phyloP scores from a whole-genome alignment of 2,329 filamentous ascomycete genomes.

The Alternaria postmessia region DNA sequence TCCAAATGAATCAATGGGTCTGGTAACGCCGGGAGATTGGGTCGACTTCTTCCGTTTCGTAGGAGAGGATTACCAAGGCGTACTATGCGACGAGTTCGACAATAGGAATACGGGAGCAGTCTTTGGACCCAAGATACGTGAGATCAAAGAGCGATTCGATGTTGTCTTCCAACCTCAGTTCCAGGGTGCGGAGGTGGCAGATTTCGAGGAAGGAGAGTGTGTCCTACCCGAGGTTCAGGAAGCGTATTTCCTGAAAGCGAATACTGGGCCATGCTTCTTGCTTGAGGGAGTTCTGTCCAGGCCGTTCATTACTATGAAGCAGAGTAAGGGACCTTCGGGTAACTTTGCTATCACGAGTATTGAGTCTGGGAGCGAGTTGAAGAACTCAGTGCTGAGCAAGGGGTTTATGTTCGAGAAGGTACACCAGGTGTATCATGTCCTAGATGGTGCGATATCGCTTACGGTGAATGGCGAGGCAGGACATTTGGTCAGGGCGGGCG shows the following conservation, averaged over 20 bases:
- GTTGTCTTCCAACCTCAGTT: conserved; percentile 26
- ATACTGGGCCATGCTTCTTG: conserved; percentile 27
- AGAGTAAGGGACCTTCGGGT: conserved; percentile 17
- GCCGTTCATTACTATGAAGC: conserved; percentile 29
- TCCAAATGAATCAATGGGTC: conserved; percentile 25
- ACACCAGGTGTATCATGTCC: conserved; percentile 27
- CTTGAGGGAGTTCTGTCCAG: conserved; percentile 23
- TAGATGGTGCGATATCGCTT: conserved; percentile 26
- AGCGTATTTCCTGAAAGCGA: conserved; percentile 29
- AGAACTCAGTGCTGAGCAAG: conserved; percentile 18
- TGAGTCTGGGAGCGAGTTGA: conserved; percentile 24
- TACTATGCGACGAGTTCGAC: conserved; percentile 28
- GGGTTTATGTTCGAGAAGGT: conserved; percentile 20
- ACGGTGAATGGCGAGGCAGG: conserved; percentile 12
- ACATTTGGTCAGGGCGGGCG: conserved; percentile 26
- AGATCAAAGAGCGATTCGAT: conserved; percentile 31
- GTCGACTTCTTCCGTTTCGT: conserved; percentile 34
- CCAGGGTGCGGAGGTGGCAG: conserved; percentile 19
- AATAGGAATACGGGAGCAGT: conserved; percentile 17
- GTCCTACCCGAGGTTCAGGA: conserved; percentile 16
- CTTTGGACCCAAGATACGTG: conserved; percentile 25
- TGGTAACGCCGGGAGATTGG: conserved; percentile 31
- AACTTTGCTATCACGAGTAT: conserved; percentile 32
- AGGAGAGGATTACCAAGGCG: conserved; percentile 25
- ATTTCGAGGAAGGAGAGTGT: conserved; percentile 16